A percentile compares a stretch with the other conserved stretches of the same genome.
Evolutionary conservation across 2,329 filamentous ascomycete genomes (phyloP).

Genomic region (Paraphaeosphaeria minitans): DNA sequence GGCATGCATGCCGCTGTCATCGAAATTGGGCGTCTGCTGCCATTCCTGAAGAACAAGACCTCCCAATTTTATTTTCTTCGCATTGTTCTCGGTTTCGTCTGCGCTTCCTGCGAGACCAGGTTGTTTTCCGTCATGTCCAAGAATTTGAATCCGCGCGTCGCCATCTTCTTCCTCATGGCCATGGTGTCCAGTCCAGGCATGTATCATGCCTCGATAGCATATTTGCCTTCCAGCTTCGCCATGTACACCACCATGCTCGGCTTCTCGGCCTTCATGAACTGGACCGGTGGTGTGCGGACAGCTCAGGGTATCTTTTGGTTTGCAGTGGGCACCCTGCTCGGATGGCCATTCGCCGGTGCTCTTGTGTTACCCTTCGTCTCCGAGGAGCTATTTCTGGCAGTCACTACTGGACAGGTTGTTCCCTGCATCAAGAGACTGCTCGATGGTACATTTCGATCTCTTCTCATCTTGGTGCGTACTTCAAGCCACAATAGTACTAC

Average conservation of each 20-base stretch:
- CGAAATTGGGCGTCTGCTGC: constrained; percentile 65
- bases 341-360: constrained; percentile 92
- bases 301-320: constrained; percentile 90
- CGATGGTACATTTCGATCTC: constrained; percentile 69
- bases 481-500: background rate
- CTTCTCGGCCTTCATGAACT: constrained; percentile 87
- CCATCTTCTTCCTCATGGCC: constrained; percentile 79
- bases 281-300: constrained; percentile 78
- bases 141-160: constrained; percentile 80
- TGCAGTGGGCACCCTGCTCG: constrained; percentile 79
- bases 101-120: constrained; percentile 80
- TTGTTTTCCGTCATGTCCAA: constrained; percentile 78
- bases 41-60: constrained; percentile 51
- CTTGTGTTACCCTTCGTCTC: constrained; percentile 79
- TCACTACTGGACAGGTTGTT: constrained; percentile 61
- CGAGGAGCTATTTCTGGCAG: constrained; percentile 70
- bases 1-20: constrained; percentile 76
- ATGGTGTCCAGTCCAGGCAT: constrained; percentile 84
- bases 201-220: constrained; percentile 88
- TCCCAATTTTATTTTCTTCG: constrained; percentile 87
- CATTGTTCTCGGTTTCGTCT: constrained; percentile 72
- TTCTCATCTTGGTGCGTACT: constrained; percentile 70
- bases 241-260: constrained; percentile 94
- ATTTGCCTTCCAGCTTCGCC: constrained; percentile 90
- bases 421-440: constrained; percentile 65